Conservation (phyloP, 2,329 filamentous ascomycete species). For the Hymenoscyphus repandus region DNA sequence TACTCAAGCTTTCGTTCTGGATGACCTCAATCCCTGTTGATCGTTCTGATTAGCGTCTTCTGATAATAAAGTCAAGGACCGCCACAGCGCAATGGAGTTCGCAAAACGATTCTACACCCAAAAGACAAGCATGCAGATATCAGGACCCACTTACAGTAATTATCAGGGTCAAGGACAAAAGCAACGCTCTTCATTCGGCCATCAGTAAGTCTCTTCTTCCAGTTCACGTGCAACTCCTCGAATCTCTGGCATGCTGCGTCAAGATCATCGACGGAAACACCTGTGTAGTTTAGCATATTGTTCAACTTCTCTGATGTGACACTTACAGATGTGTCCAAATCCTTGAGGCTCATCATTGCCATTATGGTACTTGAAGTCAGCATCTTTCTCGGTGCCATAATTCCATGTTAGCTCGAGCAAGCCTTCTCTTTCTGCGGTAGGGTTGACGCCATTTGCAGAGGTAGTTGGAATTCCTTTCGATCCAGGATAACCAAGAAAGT, state of each 20-base stretch:
- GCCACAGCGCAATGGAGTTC: too few species aligned
- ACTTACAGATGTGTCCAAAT: slow-evolving; percentile 85
- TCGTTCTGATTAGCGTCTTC: background rate
- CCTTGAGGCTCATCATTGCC: slow-evolving; percentile 90
- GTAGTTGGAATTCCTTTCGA: slow-evolving; percentile 47
- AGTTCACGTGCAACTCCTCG: slow-evolving; percentile 73
- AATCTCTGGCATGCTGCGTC: slow-evolving; percentile 82
- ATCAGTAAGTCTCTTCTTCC: slow-evolving; percentile 94
- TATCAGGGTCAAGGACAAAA: slow-evolving; percentile 83
- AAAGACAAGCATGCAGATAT: too few species aligned
- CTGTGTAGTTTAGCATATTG: slow-evolving; percentile 35
- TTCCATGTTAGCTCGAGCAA: slow-evolving; percentile 88
- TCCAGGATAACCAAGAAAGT: slow-evolving; percentile 80
- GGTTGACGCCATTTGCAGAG: slow-evolving; percentile 50
- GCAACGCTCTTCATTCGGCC: slow-evolving; percentile 91
- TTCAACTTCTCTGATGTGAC: background rate
- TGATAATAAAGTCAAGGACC: background rate
- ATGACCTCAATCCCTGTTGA: slow-evolving; percentile 57
- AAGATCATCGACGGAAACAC: slow-evolving; percentile 80
- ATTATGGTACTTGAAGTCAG: slow-evolving; percentile 80
- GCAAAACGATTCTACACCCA: too few species aligned
- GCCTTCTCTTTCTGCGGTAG: slow-evolving; percentile 68
- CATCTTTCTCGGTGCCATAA: slow-evolving; percentile 79
- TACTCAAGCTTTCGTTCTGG: slow-evolving; percentile 68
- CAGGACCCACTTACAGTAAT: slow-evolving; percentile 52